Conservation (phyloP, 805 yeast genomes). For the Lipomyces anomalus region DNA sequence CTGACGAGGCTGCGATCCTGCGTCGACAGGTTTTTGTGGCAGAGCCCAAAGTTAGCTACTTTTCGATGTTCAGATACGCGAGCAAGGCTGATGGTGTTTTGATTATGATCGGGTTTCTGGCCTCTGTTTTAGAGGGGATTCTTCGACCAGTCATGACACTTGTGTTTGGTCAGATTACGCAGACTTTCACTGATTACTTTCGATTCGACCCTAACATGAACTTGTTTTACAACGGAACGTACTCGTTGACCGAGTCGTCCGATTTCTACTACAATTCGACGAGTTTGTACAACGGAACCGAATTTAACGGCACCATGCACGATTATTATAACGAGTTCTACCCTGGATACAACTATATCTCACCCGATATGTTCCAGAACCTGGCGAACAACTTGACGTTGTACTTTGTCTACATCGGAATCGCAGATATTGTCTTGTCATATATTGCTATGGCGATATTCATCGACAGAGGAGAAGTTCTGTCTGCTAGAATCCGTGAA, state of each 20-base stretch:
- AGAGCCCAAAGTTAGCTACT: slow-evolving; percentile 26
- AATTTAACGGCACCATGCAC: slow-evolving; percentile 67
- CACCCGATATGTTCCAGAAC: slow-evolving; percentile 31
- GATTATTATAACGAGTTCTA: no score
- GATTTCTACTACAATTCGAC: slow-evolving; percentile 2
- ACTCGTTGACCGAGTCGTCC: no score
- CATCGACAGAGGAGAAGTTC: slow-evolving; percentile 38
- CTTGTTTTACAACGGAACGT: slow-evolving; percentile 6
- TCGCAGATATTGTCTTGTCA: slow-evolving; percentile 28
- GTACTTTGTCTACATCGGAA: slow-evolving; percentile 39
- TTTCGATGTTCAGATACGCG: slow-evolving; percentile 33
- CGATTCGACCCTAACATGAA: slow-evolving; percentile 40
- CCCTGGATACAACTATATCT: slow-evolving; percentile 70
- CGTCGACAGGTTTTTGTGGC: slow-evolving; percentile 31
- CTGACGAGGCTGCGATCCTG: slow-evolving; percentile 33
- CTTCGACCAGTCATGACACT: slow-evolving; percentile 41
- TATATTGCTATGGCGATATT: slow-evolving; percentile 34
- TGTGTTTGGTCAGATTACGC: slow-evolving; percentile 38
- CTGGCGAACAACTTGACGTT: slow-evolving; percentile 33
- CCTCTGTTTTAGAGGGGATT: slow-evolving; percentile 22
- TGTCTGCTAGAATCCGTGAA: slow-evolving; percentile 38
- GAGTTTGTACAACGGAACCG: slow-evolving; percentile 33
- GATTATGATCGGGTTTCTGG: slow-evolving; percentile 32
- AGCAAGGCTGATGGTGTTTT: slow-evolving; percentile 21
- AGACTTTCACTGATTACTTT: slow-evolving; percentile 33